A percentile compares a stretch with the other conserved stretches of the same genome.
These are phyloP conservation scores for Panaeolus papilionaceus DNA, from an alignment of 768 basidiomycete species.

Conservation along the genomic window DNA sequence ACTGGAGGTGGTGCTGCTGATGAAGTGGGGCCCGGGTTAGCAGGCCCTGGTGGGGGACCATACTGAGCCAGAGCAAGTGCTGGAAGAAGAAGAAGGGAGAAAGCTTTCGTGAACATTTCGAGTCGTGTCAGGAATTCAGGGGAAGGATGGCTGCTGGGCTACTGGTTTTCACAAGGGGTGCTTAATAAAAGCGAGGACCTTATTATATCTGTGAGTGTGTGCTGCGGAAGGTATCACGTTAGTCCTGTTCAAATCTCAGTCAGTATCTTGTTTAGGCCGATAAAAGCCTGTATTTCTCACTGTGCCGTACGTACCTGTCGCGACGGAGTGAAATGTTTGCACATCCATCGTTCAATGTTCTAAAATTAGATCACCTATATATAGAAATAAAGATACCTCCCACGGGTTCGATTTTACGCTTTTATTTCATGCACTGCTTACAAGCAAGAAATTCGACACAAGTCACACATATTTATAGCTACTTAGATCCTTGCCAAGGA, in stretches of 20 bases:
- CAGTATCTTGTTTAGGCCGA: background rate
- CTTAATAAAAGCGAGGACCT: conserved; percentile 7
- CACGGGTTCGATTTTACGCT: background rate
- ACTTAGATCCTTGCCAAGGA: background rate
- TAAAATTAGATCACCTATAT: conserved; percentile 5
- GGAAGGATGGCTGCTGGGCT: conserved; percentile 23
- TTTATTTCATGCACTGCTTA: background rate
- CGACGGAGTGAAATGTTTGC: conserved; percentile 20
- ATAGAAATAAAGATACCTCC: background rate
- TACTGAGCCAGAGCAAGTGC: conserved; percentile 45
- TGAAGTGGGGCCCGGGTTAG: conserved; percentile 25
- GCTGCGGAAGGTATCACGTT: conserved; percentile 30
- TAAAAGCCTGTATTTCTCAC: conserved; percentile 18
- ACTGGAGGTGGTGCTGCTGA: conserved; percentile 33
- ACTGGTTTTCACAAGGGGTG: conserved; percentile 11
- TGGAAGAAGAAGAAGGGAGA: conserved; percentile 36
- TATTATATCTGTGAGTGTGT: conserved; percentile 28
- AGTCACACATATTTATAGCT: conserved; percentile 3
- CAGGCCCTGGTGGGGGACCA: conserved; percentile 32
- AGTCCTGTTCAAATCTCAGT: conserved; percentile 18
- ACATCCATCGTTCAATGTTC: background rate
- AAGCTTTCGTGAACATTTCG: conserved; percentile 38
- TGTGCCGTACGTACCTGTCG: conserved; percentile 10
- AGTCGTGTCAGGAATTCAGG: conserved; percentile 25
- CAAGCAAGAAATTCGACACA: background rate